Evolutionary conservation across 345 rosid species (phyloP).

Genomic region (Durio zibethinus): DNA sequence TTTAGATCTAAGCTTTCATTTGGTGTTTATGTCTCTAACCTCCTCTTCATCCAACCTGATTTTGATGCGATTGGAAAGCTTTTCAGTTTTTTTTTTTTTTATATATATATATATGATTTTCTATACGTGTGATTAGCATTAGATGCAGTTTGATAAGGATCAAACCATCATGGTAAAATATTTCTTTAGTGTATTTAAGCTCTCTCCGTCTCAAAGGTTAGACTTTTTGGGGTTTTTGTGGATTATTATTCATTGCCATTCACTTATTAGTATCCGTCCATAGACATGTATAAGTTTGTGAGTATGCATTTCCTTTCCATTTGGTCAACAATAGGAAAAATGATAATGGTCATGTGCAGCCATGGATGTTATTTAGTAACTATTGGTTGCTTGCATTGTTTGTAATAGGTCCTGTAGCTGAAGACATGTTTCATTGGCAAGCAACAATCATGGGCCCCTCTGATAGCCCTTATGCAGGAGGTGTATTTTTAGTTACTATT

Average conservation of each 20-base stretch:
- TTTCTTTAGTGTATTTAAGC: background rate
- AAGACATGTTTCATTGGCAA: conserved; percentile 40
- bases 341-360: background rate
- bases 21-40: background rate
- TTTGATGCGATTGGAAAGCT: background rate
- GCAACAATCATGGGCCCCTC: conserved; percentile 43
- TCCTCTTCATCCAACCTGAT: background rate
- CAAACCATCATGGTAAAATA: background rate
- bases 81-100: background rate
- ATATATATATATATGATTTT: too few species aligned
- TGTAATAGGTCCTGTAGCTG: conserved; percentile 28
- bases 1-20: background rate
- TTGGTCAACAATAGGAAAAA: background rate
- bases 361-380: background rate
- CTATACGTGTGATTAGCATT: background rate
- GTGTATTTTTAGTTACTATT: conserved; percentile 33
- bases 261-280: background rate
- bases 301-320: background rate
- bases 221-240: background rate
- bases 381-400: background rate
- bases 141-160: background rate
- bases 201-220: background rate
- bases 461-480: conserved; percentile 43
- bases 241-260: background rate
- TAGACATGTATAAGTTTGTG: background rate